Base-by-base conservation (phyloP, 306 rosid species). In the Cyamopsis tetragonoloba region DNA sequence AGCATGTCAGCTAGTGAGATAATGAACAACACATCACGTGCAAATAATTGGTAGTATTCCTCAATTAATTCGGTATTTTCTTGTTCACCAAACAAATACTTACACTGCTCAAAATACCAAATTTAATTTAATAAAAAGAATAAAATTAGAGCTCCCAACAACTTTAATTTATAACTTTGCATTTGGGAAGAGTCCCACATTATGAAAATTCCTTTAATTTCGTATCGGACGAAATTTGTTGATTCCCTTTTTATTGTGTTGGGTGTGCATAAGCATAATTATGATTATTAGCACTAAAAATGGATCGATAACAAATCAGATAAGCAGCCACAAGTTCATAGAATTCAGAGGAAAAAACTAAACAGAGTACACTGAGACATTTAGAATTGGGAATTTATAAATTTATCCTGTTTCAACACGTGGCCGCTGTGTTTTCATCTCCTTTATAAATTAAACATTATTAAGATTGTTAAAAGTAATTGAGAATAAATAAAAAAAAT, bases 331-430 rank as follows among this genome's bases (percentile, higher is more conserved):
- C 63, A 71, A 66, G 17, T 80, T 80, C 78, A 71, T 59, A 31
- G 84, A 66, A 80, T 71, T 75, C 22, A 7, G 64, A 71, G 44
- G 44, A 75, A 71, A 63, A 71, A 59, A n/a, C n/a, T n/a, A n/a
- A n/a, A 66, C 81, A 66, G 57, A 75, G 19, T 70, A 70, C 66
- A n/a, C n/a, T n/a, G n/a, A n/a, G 56, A 49, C 73, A 64, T 19
- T 51, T 18, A 34, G 37, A 48, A 66, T 43, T 34, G 66, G 74
- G 57, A 56, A 54, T 53, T 63, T 58, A 31, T 10, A 32, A n/a
- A n/a, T n/a, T n/a, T 64, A 32, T 71, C 28, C 48, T 50, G 68
- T 32, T 57, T 39, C 35, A 55, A 80, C 75, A 30, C 71, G 62
- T 66, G 71, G 35, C n/a, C n/a, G n/a, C n/a, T 65, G 71, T 55